phyloP scores from a whole-genome alignment of 768 basidiomycete species.

The Sarcodon sp. region DNA sequence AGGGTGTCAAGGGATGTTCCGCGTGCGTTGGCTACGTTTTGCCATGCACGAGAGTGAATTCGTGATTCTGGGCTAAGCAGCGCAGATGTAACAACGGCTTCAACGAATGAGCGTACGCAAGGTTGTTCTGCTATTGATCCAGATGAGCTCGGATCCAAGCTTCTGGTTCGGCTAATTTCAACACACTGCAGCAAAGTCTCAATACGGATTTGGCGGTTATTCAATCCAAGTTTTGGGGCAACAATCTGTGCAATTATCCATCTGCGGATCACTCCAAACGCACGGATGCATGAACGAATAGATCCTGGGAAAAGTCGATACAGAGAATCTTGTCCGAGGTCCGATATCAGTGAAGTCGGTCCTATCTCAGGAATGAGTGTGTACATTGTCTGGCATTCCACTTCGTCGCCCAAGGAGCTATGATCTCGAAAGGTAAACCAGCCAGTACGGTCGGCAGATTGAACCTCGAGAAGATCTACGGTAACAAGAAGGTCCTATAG shows the following conservation, averaged over 20 bases:
- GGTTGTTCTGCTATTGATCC: conserved; percentile 38
- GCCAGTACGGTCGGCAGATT: conserved; percentile 65
- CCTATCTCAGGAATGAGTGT: conserved; percentile 61
- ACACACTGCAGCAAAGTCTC: conserved; percentile 60
- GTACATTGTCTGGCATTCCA: conserved; percentile 75
- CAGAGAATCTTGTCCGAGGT: conserved; percentile 53
- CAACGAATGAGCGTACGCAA: conserved; percentile 69
- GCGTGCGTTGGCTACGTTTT: conserved; percentile 50
- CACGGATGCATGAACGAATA: conserved; percentile 64
- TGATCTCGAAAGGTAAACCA: conserved; percentile 64
- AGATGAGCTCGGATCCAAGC: conserved; percentile 7
- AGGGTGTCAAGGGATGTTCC: conserved; percentile 53
- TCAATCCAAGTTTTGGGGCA: conserved; percentile 48
- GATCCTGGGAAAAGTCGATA: conserved; percentile 68
- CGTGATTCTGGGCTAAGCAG: conserved; percentile 70
- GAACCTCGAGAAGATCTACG: conserved; percentile 70
- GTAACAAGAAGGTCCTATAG: conserved; percentile 64
- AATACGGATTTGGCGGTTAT: conserved; percentile 56
- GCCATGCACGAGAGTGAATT: conserved; percentile 70
- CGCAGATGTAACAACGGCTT: conserved; percentile 65
- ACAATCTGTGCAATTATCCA: conserved; percentile 67
- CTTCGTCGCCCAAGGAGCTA: conserved; percentile 37
- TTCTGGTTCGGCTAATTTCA: conserved; percentile 56
- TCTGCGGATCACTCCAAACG: conserved; percentile 64
- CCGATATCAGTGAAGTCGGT: conserved; percentile 60